Percentiles rank a stretch among this genome's conserved stretches.
Evolutionary conservation across 2,329 filamentous ascomycete genomes (phyloP).

Genomic region (Cladosporium sp.): DNA sequence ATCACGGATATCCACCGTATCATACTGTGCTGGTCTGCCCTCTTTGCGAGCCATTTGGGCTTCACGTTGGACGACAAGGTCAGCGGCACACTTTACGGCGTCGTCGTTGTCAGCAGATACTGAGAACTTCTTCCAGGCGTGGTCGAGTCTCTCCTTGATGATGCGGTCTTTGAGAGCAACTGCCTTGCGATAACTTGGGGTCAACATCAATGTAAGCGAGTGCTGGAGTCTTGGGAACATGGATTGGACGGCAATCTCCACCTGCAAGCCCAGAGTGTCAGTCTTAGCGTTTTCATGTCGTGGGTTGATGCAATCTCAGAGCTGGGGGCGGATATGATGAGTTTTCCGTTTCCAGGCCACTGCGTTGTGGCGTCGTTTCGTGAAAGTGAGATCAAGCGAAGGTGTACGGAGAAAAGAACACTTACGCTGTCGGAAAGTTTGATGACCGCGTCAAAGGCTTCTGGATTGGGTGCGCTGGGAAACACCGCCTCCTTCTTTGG

Average conservation of each 20-base stretch:
- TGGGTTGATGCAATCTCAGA: too few species aligned
- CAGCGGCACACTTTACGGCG: slow-evolving; percentile 31
- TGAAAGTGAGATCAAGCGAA: too few species aligned
- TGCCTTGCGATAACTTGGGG: slow-evolving; percentile 13
- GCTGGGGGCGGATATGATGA: too few species aligned
- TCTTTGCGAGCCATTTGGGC: slow-evolving; percentile 33
- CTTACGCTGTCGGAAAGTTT: neutral
- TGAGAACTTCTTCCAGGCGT: slow-evolving; percentile 25
- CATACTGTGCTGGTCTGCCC: slow-evolving; percentile 22
- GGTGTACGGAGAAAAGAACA: neutral
- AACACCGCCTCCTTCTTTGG: slow-evolving; percentile 16
- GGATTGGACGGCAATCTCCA: slow-evolving; percentile 20
- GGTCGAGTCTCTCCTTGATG: slow-evolving; percentile 31
- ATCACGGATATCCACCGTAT: slow-evolving; percentile 22
- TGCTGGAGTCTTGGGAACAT: slow-evolving; percentile 24
- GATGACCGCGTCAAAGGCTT: slow-evolving; percentile 14
- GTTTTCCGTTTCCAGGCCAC: too few species aligned
- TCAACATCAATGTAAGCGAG: slow-evolving; percentile 19
- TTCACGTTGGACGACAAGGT: slow-evolving; percentile 35
- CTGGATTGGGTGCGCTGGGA: slow-evolving; percentile 19
- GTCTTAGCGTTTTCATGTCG: too few species aligned
- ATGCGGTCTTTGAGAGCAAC: slow-evolving; percentile 28
- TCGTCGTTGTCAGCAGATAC: slow-evolving; percentile 24
- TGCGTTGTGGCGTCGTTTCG: too few species aligned
- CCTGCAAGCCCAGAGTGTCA: neutral